Evolutionary conservation across 805 yeast genomes (phyloP).

Genomic region (Pichia phayaonensis): DNA sequence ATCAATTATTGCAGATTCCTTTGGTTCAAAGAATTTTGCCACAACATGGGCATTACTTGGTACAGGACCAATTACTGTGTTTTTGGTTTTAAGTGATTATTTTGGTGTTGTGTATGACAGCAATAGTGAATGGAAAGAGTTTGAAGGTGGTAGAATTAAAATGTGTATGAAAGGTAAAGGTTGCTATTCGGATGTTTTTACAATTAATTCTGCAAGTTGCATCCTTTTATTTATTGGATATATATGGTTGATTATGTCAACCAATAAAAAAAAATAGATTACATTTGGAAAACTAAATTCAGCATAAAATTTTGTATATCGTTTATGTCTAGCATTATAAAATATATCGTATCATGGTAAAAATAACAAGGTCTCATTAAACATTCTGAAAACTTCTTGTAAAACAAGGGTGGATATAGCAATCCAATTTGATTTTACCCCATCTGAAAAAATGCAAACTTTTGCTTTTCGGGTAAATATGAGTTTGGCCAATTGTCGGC

Average conservation of each 20-base stretch:
- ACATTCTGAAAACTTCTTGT: too few species aligned
- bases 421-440: too few species aligned
- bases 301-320: too few species aligned
- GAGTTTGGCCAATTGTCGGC: not conserved
- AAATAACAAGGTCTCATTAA: too few species aligned
- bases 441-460: too few species aligned
- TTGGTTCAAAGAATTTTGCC: conserved; percentile 61
- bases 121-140: conserved; percentile 33
- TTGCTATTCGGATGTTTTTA: conserved; percentile 45
- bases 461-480: not conserved
- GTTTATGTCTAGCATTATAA: too few species aligned
- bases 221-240: conserved; percentile 20
- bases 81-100: conserved; percentile 45
- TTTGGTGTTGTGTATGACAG: conserved; percentile 50
- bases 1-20: conserved; percentile 63
- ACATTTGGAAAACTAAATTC: not conserved
- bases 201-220: conserved; percentile 31
- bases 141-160: conserved; percentile 21
- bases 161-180: conserved; percentile 36
- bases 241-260: not conserved
- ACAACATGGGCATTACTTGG: conserved; percentile 73
- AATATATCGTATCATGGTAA: too few species aligned
- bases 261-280: not conserved
- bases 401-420: too few species aligned
- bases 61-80: conserved; percentile 56